Conservation (phyloP, 345 rosid species). For the Aethionema arabicum region DNA sequence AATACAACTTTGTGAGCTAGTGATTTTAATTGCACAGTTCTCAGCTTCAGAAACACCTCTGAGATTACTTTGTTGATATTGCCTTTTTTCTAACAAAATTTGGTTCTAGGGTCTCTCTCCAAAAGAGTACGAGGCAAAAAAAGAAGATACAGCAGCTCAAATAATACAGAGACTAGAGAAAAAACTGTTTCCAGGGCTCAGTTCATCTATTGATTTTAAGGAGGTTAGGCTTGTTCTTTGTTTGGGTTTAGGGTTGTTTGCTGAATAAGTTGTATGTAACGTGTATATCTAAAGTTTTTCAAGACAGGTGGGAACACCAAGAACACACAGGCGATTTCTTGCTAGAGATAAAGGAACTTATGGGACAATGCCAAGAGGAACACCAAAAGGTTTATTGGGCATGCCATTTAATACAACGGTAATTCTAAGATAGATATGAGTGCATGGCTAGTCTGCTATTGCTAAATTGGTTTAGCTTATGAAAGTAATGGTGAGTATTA, state of each 20-base stretch:
- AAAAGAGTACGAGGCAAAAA: slow-evolving; percentile 78
- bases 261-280: neutral
- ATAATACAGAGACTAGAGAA: slow-evolving; percentile 76
- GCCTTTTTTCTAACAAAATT: slow-evolving; percentile 5
- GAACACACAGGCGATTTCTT: slow-evolving; percentile 81
- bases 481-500: slow-evolving; percentile 32
- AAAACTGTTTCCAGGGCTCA: slow-evolving; percentile 78
- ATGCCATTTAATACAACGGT: slow-evolving; percentile 97
- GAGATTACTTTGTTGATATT: neutral
- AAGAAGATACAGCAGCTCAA: slow-evolving; percentile 57
- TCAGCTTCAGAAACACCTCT: neutral
- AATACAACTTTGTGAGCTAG: no score
- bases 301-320: slow-evolving; percentile 79
- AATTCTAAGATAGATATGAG: slow-evolving; percentile 28
- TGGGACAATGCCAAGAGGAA: slow-evolving; percentile 86
- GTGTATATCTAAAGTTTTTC: slow-evolving; percentile 14
- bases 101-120: slow-evolving; percentile 63
- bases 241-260: neutral
- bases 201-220: slow-evolving; percentile 66
- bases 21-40: neutral
- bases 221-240: slow-evolving; percentile 52
- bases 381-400: slow-evolving; percentile 89
- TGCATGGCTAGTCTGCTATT: neutral
- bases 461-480: slow-evolving; percentile 19
- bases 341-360: slow-evolving; percentile 89